phyloP scores from a whole-genome alignment of 345 rosid genomes.

The Lepidium africanum region DNA sequence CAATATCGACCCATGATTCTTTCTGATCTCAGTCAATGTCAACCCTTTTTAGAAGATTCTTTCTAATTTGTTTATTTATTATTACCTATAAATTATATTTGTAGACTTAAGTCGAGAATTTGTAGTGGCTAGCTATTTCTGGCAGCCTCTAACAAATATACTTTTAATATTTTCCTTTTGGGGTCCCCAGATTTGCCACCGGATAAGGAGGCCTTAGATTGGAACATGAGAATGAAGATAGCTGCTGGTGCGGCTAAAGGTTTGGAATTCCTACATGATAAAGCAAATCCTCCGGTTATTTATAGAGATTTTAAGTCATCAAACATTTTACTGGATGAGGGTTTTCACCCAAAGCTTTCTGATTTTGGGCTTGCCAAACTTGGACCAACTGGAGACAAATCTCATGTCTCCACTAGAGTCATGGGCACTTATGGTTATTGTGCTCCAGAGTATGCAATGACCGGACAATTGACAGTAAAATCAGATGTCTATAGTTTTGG shows the following conservation, averaged over 20 bases:
- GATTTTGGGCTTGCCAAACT: slow-evolving; percentile 98
- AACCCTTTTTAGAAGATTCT: slow-evolving; percentile 18
- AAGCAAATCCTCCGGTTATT: slow-evolving; percentile 95
- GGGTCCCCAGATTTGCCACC: slow-evolving; percentile 63
- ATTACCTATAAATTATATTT: not conserved
- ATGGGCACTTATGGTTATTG: slow-evolving; percentile 99
- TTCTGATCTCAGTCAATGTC: slow-evolving; percentile 20
- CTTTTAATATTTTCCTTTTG: not conserved
- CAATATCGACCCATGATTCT: slow-evolving; percentile 5
- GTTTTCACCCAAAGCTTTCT: slow-evolving; percentile 89
- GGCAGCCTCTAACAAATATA: not conserved
- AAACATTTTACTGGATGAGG: slow-evolving; percentile 84
- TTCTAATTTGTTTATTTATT: not conserved
- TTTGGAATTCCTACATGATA: slow-evolving; percentile 85
- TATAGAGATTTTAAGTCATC: slow-evolving; percentile 97
- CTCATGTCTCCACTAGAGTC: slow-evolving; percentile 97
- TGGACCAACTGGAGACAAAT: slow-evolving; percentile 95
- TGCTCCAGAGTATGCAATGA: slow-evolving; percentile 99
- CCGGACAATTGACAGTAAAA: slow-evolving; percentile 92
- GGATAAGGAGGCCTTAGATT: slow-evolving; percentile 84
- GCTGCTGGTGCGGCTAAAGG: slow-evolving; percentile 99
- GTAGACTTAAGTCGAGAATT: slow-evolving; percentile 3
- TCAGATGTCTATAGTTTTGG: slow-evolving; percentile 97
- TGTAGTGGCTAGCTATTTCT: not conserved
- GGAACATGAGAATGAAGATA: slow-evolving; percentile 97